Base-by-base conservation (phyloP, 106 monocot genomes). In the Platanthera zijinensis region DNA sequence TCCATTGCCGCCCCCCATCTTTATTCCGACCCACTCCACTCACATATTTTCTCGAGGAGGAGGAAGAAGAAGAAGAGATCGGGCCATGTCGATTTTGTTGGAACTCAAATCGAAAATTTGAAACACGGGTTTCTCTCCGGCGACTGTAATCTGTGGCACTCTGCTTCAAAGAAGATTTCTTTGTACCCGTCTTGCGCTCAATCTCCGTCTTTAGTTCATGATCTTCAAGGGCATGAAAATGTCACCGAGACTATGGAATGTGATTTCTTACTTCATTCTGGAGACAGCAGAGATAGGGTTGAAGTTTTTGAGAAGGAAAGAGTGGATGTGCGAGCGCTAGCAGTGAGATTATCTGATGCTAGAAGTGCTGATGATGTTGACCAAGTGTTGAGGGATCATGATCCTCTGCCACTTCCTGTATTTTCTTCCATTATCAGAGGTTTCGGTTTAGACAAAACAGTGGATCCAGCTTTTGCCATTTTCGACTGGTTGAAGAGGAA, bases 401-500 rank as follows among this genome's bases (percentile, higher is more conserved):
- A 74, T 4, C 74, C 74, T 48, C 52, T 91, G 61, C 93, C 93
- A 30, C 90, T 87, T 48, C 84, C 76, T 28, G 85, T 94, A 30
- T 97, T 82, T 77, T 89, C 91, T 18, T 83, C 91, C 14, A 81
- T 97, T 80, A 97, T 97, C 30, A 82, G 77, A 63, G 89, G 87
- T 14, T 89, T 97, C 17, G 96, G 96, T 2, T 50, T 50, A 2
- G 86, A 87, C 17, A 89, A 88, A 66, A 84, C 76, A 77, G 19
- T 94, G 48, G 89, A 97, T 32, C 21, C 86, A 50, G 93, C 96
- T 28, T 89, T 97, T 82, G 91, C 91, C 30, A 75, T 97, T 80
- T 85, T 97, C 17, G 84, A 94, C 17, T 94, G 93, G 91, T 76
- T 97, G 32, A 97, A 94, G 80, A 86, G 54, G 82, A 82, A 85